Base-by-base conservation (phyloP, 2,329 filamentous ascomycete genomes). In the Phialophora expanda region DNA sequence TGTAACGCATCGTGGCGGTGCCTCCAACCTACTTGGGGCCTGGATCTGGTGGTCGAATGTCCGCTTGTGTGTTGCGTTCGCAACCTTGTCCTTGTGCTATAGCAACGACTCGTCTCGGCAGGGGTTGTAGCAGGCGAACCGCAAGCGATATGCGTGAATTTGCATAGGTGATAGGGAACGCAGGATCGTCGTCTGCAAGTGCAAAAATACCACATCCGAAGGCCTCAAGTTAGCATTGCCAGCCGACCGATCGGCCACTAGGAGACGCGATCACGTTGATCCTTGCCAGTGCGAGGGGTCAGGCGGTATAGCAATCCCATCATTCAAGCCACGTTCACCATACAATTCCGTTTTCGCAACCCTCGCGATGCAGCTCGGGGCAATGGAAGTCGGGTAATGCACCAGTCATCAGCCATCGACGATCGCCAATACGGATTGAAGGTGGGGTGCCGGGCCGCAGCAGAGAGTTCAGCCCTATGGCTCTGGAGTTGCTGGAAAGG, bases 121-220 rank as follows among this genome's bases (percentile, higher is more conserved):
- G 38, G 1, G 38, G 14, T 20, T 20, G 38, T 6, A n/a, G 38
- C 17, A n/a, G 14, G 38, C 8, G 5, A 8, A 44, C 26, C 14
- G 53, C 22, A 9, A 34, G 28, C 53, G 12, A 20, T 9, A 12
- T 55, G 53, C 26, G 53, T 32, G 53, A 32, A 28, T 55, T 44
- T n/a, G 38, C 4, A 20, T 7, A n/a, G 28, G n/a, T 9, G 24
- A 55, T 11, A 34, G 8, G 28, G 28, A 30, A n/a, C 5, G 28
- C 20, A 17, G 8, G 59, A 56, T 62, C 51, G 20, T 46, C 59
- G 51, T 41, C 24, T 34, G 11, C 22, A 38, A 32, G 34, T 5
- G 38, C 59, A 28, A 62, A 56, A 62, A 62, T 62, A 62, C 59
- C 51, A 55, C 24, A 30, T 50, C 50, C 8, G 17, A 51, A 51